phyloP scores from a whole-genome alignment of 768 basidiomycete genomes.

The Epithele typhae region DNA sequence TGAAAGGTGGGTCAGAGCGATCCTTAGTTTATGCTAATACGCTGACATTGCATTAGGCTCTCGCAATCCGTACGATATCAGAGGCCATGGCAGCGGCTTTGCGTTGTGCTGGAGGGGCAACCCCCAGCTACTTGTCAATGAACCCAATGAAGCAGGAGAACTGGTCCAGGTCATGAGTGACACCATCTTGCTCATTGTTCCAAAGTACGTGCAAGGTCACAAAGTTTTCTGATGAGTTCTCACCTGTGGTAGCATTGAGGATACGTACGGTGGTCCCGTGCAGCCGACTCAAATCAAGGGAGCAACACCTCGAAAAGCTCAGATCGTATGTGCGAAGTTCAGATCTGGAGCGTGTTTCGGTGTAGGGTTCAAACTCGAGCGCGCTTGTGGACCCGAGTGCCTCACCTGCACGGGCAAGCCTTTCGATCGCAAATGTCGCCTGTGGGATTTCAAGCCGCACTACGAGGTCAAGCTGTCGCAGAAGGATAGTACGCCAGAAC shows the following conservation, averaged over 20 bases:
- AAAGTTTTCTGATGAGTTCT: neutral
- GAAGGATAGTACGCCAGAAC: constrained; percentile 36
- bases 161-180: constrained; percentile 81
- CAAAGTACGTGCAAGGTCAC: constrained; percentile 53
- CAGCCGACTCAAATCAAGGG: neutral
- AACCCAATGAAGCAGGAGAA: constrained; percentile 68
- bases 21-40: neutral
- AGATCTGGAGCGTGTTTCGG: constrained; percentile 85
- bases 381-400: constrained; percentile 75
- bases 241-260: constrained; percentile 16
- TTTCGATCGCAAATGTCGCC: constrained; percentile 75
- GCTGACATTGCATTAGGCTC: constrained; percentile 49
- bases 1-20: constrained; percentile 64
- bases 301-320: constrained; percentile 16
- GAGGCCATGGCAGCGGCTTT: constrained; percentile 79
- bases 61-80: constrained; percentile 71
- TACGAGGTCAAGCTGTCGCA: constrained; percentile 62
- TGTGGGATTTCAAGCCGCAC: constrained; percentile 79
- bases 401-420: constrained; percentile 50
- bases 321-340: constrained; percentile 81
- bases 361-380: constrained; percentile 76
- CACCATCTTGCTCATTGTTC: constrained; percentile 77
- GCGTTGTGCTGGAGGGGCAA: constrained; percentile 79
- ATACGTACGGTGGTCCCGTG: constrained; percentile 17
- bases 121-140: constrained; percentile 65